These are phyloP conservation scores for Hortiboletus campestris DNA, from an alignment of 768 basidiomycete species.

Conservation along the genomic window DNA sequence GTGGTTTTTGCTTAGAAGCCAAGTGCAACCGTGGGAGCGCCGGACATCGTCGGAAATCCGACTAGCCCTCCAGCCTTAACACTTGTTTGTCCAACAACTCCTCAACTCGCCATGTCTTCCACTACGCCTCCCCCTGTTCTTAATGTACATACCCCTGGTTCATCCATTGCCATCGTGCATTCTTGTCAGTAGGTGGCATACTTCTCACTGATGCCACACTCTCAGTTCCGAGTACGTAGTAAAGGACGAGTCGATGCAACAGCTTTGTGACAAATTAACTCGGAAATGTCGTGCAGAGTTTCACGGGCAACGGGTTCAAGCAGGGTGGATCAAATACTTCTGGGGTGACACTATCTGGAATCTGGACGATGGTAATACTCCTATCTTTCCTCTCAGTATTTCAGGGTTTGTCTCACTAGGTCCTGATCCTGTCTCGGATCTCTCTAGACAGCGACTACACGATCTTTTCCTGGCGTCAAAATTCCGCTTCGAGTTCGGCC, in stretches of 20 bases:
- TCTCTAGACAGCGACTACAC: constrained; percentile 77
- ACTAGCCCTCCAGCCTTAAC: no score
- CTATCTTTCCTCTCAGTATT: background rate
- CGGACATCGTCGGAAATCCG: background rate
- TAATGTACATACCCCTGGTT: constrained; percentile 72
- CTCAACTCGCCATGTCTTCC: constrained; percentile 23
- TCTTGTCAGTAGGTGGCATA: constrained; percentile 50
- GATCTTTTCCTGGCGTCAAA: constrained; percentile 78
- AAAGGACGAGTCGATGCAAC: constrained; percentile 60
- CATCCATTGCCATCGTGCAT: constrained; percentile 74
- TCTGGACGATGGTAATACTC: constrained; percentile 75
- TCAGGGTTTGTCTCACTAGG: background rate
- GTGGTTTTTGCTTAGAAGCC: background rate
- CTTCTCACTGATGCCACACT: constrained; percentile 1
- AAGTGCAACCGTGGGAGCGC: constrained; percentile 1
- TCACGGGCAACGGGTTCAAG: constrained; percentile 58
- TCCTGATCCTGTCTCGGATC: background rate
- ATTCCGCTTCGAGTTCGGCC: constrained; percentile 32
- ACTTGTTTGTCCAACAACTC: background rate
- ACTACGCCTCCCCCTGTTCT: constrained; percentile 45
- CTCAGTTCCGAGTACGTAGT: constrained; percentile 40
- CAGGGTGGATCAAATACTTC: constrained; percentile 87
- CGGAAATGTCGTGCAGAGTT: constrained; percentile 61
- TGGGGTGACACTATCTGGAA: constrained; percentile 80
- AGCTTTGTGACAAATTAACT: constrained; percentile 69